Percentiles rank a stretch among this genome's conserved stretches.
phyloP scores from a whole-genome alignment of 805 yeast species.

The Komagataella pseudopastoris region DNA sequence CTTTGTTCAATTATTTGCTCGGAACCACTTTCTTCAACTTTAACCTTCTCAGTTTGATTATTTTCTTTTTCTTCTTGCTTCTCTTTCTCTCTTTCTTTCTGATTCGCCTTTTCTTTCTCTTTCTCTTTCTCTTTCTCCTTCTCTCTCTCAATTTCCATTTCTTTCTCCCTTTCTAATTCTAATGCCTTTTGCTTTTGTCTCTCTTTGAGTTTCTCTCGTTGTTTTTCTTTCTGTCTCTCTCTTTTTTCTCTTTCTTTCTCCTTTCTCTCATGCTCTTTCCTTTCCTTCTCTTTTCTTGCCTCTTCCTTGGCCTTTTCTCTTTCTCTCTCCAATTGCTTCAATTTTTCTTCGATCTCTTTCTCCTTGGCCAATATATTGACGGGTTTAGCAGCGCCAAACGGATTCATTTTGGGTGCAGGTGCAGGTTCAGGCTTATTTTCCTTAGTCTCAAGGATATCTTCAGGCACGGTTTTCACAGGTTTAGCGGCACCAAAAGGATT shows the following conservation, averaged over 20 bases:
- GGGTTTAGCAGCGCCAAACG: conserved; percentile 80
- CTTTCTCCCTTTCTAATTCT: conserved; percentile 7
- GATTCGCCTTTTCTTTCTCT: conserved; percentile 8
- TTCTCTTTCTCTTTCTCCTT: conserved; percentile 5
- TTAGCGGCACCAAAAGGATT: conserved; percentile 76
- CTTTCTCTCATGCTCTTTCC: conserved; percentile 13
- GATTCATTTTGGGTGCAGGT: conserved; percentile 34
- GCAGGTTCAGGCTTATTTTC: not conserved
- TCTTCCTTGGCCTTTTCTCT: conserved; percentile 4
- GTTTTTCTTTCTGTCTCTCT: conserved; percentile 6
- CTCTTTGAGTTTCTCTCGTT: conserved; percentile 5
- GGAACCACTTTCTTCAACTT: not conserved
- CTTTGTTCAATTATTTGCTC: not conserved
- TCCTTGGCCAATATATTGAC: conserved; percentile 62
- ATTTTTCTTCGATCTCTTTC: conserved; percentile 43
- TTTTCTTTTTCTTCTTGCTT: not conserved
- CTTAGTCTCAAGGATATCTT: conserved; percentile 25
- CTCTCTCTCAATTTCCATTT: conserved; percentile 4
- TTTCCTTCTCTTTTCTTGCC: conserved; percentile 9
- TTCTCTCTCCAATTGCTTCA: conserved; percentile 20
- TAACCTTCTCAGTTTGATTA: not conserved
- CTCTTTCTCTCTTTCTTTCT: conserved; percentile 4
- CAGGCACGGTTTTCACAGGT: conserved; percentile 31
- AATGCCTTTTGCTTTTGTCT: conserved; percentile 9
- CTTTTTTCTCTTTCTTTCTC: conserved; percentile 10